Base-by-base conservation (phyloP, 345 rosid genomes). In the Eucalyptus caleyi region DNA sequence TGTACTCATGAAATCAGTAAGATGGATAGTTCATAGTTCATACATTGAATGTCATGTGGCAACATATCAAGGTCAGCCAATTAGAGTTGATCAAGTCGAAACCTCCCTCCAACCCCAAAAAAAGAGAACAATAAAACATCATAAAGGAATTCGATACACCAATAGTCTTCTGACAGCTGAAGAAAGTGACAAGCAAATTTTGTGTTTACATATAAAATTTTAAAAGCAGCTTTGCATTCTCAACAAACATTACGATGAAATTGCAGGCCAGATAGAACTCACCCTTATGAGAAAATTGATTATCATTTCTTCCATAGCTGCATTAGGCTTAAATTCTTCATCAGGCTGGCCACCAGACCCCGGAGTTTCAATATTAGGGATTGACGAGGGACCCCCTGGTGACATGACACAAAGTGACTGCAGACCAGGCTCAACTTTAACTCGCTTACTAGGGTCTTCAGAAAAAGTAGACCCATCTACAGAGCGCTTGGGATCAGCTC, bases 221-320 rank as follows among this genome's bases (percentile, higher is more conserved):
- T 85, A 59, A 49, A 62, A 90, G 54, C 16, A 88, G 50, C 87
- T 67, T 59, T 32, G 86, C 88, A 65, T 87, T 37, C 51, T 26
- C 53, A 50, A 45, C 50, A 85, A 86, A 50, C 69, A 32, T 40
- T 54, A 40, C 21, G 14, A 77, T 87, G 72, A 87, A 89, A 89
- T 47, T 51, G 87, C 23, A 89, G 87, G 50, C 50, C 59, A 45
- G 87, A 89, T 81, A 92, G 93, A 88, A 88, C 99, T 96, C 92
- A 98, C 99, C 89, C 99, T 91, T 91, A 98, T 97, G 49, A 98
- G 99, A 93, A 98, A 98, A 92, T 97, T 98, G 92, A 98, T 98
- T 87, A 98, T 96, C 99, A 98, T 98, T 93, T 98, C 99, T 93
- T 98, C 99, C 99, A 98, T 98, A 86, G 99, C 99, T 88, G 99